phyloP scores from a whole-genome alignment of 352 stramenopile species.

The Pythium biforme region DNA sequence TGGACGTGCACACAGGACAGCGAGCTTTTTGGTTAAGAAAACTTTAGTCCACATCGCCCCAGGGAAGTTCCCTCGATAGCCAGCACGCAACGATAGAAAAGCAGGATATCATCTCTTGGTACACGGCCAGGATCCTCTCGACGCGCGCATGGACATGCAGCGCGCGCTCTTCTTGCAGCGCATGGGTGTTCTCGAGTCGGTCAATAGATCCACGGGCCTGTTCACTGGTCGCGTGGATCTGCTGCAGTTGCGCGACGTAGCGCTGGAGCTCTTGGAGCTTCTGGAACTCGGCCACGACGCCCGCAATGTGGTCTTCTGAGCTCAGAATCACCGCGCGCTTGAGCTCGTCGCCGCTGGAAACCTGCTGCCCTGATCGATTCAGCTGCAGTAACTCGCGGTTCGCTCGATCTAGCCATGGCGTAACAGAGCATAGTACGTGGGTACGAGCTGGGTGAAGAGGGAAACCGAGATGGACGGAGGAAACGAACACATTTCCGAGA shows the following conservation, averaged over 20 bases:
- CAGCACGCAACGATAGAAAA: slow-evolving; percentile 6
- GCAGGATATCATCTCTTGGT: slow-evolving; percentile 64
- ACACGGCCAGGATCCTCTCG: slow-evolving; percentile 47
- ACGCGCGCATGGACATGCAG: slow-evolving; percentile 48
- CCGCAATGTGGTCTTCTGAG: slow-evolving; percentile 42
- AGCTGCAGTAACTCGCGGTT: slow-evolving; percentile 38
- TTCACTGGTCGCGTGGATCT: slow-evolving; percentile 32
- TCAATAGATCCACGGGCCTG: slow-evolving; percentile 26
- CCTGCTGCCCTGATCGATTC: slow-evolving; percentile 12
- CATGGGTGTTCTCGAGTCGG: slow-evolving; percentile 33
- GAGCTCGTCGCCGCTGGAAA: slow-evolving; percentile 36
- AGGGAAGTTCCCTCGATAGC: no score
- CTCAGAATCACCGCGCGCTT: slow-evolving; percentile 65
- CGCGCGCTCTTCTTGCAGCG: slow-evolving; percentile 40
- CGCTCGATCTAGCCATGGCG: slow-evolving; percentile 34
- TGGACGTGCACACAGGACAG: slow-evolving; percentile 32
- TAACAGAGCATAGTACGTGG: no score
- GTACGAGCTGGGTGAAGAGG: no score
- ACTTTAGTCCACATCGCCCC: not conserved
- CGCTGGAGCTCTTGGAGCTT: slow-evolving; percentile 46
- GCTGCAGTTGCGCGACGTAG: slow-evolving; percentile 39
- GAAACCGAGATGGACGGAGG: not conserved
- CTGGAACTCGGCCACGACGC: slow-evolving; percentile 36
- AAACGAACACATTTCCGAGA: slow-evolving; percentile 39
- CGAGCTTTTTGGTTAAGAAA: slow-evolving; percentile 17